These are phyloP conservation scores for Penicillium cinerascens DNA, from an alignment of 495 filamentous ascomycete species.

Conservation along the genomic window DNA sequence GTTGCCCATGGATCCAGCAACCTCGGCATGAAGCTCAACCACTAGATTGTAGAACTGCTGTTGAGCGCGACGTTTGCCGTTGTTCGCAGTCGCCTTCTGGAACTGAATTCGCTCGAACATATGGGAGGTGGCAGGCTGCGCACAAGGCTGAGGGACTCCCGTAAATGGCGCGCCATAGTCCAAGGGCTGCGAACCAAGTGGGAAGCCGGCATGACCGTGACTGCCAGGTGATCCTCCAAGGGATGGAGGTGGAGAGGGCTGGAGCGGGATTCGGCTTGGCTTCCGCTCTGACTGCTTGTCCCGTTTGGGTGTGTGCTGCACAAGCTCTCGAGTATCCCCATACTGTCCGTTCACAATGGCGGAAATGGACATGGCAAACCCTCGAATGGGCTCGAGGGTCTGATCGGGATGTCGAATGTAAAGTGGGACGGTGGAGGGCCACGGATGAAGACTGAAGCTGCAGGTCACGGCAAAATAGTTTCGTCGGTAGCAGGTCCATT, in stretches of 20 bases:
- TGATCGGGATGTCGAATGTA: slow-evolving; percentile 41
- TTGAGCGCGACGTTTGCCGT: slow-evolving; percentile 84
- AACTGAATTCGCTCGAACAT: slow-evolving; percentile 96
- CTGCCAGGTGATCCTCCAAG: slow-evolving; percentile 25
- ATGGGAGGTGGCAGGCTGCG: slow-evolving; percentile 44
- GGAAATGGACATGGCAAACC: slow-evolving; percentile 83
- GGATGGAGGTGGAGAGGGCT: slow-evolving; percentile 59
- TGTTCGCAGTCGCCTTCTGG: slow-evolving; percentile 94
- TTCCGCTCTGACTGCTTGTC: slow-evolving; percentile 85
- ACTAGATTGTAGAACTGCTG: slow-evolving; percentile 94
- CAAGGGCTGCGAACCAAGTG: slow-evolving; percentile 33
- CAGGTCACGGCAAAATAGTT: slow-evolving; percentile 94
- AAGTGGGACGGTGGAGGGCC: slow-evolving; percentile 47
- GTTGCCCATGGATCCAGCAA: slow-evolving; percentile 40
- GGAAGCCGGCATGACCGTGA: slow-evolving; percentile 27
- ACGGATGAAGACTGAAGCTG: slow-evolving; percentile 64
- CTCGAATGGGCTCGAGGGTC: slow-evolving; percentile 53
- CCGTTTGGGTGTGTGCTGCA: slow-evolving; percentile 93
- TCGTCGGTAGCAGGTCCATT: slow-evolving; percentile 94
- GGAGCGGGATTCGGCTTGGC: slow-evolving; percentile 67
- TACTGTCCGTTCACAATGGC: slow-evolving; percentile 75
- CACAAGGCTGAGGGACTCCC: slow-evolving; percentile 29
- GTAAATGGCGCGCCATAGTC: slow-evolving; percentile 41
- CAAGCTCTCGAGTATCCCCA: slow-evolving; percentile 77
- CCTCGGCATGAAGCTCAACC: slow-evolving; percentile 82